Base-by-base conservation (phyloP, 192 early-diverging fungal species). In the Coemansia sp. region DNA sequence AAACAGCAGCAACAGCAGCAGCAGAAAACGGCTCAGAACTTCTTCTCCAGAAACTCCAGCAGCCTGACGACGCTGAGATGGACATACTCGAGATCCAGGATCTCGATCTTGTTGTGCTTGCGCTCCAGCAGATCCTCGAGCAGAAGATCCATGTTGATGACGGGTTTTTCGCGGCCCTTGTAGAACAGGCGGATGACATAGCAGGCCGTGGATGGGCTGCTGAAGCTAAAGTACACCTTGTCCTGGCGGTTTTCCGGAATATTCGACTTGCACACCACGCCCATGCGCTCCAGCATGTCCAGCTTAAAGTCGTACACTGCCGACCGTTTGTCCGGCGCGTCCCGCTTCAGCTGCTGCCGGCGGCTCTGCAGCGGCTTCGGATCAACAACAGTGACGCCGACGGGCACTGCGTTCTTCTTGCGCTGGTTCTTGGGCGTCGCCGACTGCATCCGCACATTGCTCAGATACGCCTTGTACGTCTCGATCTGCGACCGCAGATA, bases 91-190 rank as follows among this genome's bases (percentile, higher is more conserved):
- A 98, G 84, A 75, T 98, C 95, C 21, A 98, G 75, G 21, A 92
- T 76, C 59, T 92, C 80, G 8, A 94, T 89, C 41, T 94, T 93
- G 71, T 92, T 88, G 80, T 95, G 93, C 88, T 98, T 95, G 87
- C 91, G 91, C 74, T 91, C 91, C 47, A 92, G 70, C 64, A 93
- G 66, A 71, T 93, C 90, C 71, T 92, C 91, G 51, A 98, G 79
- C 62, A 95, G 91, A 66, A 98, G 85, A 74, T 98, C 95, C 95
- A 98, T 98, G 79, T 95, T 94, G 65, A 98, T 72, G 41, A 98
- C 95, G 0, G 95, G 88, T 61, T 93, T 92, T 46, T 96, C 95
- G 37, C 95, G 87, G 36, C 94, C 93, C 82, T 94, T 94, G 71
- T 92, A 96, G 63, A 93, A 88, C 62, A 98, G 84, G 8, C 89